Evolutionary conservation across 306 rosid genomes (phyloP).

Genomic region (Cicer pinnatifidum): DNA sequence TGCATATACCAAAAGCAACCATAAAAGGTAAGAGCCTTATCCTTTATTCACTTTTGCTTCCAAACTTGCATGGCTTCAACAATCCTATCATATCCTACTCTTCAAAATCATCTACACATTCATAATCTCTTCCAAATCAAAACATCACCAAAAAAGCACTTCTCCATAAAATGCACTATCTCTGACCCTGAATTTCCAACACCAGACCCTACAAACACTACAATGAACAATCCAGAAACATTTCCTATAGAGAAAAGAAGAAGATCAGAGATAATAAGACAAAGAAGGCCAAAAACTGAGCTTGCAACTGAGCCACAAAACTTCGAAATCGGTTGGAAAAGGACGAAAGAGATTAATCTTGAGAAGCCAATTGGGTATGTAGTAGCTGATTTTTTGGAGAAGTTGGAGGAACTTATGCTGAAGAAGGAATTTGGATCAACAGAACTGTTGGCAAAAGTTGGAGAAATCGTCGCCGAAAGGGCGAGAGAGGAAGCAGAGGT

Average conservation of each 20-base stretch:
- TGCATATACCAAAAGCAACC: constrained; percentile 6
- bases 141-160: constrained; percentile 41
- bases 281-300: constrained; percentile 48
- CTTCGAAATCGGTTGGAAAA: constrained; percentile 93
- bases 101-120: constrained; percentile 39
- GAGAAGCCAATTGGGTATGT: constrained; percentile 83
- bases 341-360: constrained; percentile 70
- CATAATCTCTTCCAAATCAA: constrained; percentile 34
- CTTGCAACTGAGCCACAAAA: constrained; percentile 70
- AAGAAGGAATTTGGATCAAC: constrained; percentile 78
- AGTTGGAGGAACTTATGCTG: constrained; percentile 80
- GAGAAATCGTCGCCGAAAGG: constrained; percentile 87
- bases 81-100: constrained; percentile 48
- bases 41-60: constrained; percentile 44
- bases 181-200: constrained; percentile 51
- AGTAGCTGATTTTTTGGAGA: constrained; percentile 84
- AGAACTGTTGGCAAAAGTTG: constrained; percentile 71
- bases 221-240: constrained; percentile 65
- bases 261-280: constrained; percentile 69
- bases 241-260: constrained; percentile 84
- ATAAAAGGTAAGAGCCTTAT: constrained; percentile 49
- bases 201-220: constrained; percentile 54
- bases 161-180: constrained; percentile 47
- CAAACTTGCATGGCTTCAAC: constrained; percentile 68
- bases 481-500: constrained; percentile 88